phyloP scores from a whole-genome alignment of 768 basidiomycete species.

The Paxillus rubicundulus region DNA sequence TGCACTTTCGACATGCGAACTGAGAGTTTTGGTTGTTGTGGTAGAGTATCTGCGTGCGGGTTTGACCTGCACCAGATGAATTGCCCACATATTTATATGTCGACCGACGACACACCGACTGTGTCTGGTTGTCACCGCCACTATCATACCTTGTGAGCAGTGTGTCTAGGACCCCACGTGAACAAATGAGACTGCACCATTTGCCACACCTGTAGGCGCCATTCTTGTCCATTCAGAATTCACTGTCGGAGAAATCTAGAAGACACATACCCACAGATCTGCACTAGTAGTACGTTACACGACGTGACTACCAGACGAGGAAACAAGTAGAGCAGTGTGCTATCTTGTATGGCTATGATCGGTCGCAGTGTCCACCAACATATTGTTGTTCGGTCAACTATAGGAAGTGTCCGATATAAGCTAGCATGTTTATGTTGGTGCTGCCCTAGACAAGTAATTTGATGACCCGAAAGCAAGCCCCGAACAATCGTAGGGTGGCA shows the following conservation, averaged over 20 bases:
- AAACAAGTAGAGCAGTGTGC: background rate
- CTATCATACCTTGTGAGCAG: background rate
- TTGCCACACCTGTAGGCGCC: conserved; percentile 11
- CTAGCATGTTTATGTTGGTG: background rate
- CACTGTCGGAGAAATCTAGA: conserved; percentile 6
- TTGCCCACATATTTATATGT: conserved; percentile 17
- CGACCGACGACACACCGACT: background rate
- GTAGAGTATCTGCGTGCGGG: background rate
- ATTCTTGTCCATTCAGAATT: background rate
- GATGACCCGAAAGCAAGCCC: background rate
- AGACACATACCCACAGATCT: conserved; percentile 11
- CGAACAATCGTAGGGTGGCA: background rate
- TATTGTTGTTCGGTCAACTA: background rate
- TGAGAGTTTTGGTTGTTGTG: background rate
- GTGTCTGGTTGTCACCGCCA: conserved; percentile 4
- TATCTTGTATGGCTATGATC: background rate
- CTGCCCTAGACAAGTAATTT: background rate
- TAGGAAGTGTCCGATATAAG: conserved; percentile 1
- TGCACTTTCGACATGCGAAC: background rate
- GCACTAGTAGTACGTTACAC: background rate
- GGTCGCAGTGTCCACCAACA: background rate
- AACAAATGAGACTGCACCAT: background rate
- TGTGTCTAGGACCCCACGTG: background rate
- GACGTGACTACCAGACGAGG: background rate
- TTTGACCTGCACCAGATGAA: background rate